Percentiles rank a stretch among this genome's conserved stretches.
Conservation (phyloP, 441 rosid genomes). For the Jatropha multifida region DNA sequence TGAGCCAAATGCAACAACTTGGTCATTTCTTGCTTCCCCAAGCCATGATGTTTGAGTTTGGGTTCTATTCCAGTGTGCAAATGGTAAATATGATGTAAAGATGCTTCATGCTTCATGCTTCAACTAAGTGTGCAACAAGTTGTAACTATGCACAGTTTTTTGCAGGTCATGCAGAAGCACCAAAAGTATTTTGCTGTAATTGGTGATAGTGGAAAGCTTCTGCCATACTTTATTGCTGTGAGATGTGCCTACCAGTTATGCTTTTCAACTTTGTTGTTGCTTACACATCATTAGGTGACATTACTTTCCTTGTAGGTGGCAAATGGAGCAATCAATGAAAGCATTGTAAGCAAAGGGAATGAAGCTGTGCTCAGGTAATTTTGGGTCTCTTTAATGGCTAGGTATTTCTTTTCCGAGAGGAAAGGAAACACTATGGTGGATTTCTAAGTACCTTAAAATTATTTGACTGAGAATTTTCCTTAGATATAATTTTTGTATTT, state of each 20-base stretch:
- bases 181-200: conserved; percentile 84
- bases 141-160: conserved; percentile 18
- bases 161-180: conserved; percentile 97
- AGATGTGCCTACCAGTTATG: conserved; percentile 33
- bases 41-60: not conserved
- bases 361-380: conserved; percentile 97
- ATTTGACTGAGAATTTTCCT: not conserved
- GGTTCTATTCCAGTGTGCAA: not conserved
- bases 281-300: conserved; percentile 21
- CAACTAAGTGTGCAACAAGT: conserved; percentile 1
- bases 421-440: not conserved
- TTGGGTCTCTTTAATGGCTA: conserved; percentile 18
- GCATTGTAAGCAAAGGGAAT: conserved; percentile 84
- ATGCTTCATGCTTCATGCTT: conserved; percentile 16
- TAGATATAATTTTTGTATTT: conserved; percentile 1
- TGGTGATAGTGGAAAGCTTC: conserved; percentile 64
- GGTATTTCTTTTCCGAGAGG: not conserved
- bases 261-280: conserved; percentile 18
- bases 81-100: not conserved
- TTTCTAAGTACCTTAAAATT: not conserved
- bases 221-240: conserved; percentile 90
- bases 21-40: not conserved
- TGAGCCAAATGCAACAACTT: not conserved
- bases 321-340: conserved; percentile 82
- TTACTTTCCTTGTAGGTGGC: conserved; percentile 68